Evolutionary conservation across 371 early-diverging fungal species (phyloP).

Genomic region (Mucor indicus): DNA sequence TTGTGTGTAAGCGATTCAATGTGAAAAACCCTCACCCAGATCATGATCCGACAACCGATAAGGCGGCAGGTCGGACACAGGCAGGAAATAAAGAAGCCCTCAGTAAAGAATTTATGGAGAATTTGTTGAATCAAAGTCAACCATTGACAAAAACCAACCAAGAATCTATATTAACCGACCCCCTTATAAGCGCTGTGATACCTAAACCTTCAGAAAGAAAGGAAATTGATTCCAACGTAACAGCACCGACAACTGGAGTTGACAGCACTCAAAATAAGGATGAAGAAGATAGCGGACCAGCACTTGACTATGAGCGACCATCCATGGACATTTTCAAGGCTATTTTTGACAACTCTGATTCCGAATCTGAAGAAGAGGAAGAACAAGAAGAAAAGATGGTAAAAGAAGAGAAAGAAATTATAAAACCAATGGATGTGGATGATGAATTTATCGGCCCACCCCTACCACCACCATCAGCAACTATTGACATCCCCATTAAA

Average conservation of each 20-base stretch:
- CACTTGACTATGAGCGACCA: conserved; percentile 57
- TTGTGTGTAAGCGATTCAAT: conserved; percentile 84
- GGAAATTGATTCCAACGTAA: conserved; percentile 52
- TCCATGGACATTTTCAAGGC: conserved; percentile 87
- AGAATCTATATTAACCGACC: too few relatives aligned
- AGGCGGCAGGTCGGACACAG: conserved; percentile 31
- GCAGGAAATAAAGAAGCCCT: conserved; percentile 48
- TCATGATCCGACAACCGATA: conserved; percentile 28
- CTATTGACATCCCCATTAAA: conserved; percentile 12
- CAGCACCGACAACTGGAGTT: conserved; percentile 51
- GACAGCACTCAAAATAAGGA: conserved; percentile 44
- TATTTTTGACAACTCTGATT: conserved; percentile 74
- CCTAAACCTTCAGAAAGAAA: conserved; percentile 43
- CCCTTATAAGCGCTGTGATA: conserved; percentile 30
- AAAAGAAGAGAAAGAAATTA: background rate
- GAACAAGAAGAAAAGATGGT: conserved; percentile 16
- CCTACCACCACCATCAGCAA: conserved; percentile 21
- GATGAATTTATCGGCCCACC: conserved; percentile 37
- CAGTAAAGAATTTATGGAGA: conserved; percentile 59
- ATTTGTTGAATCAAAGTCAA: conserved; percentile 40
- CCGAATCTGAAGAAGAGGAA: conserved; percentile 52
- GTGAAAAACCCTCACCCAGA: conserved; percentile 74
- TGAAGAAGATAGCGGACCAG: conserved; percentile 20
- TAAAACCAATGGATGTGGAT: background rate
- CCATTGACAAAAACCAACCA: conserved; percentile 11